Base-by-base conservation (phyloP, 192 early-diverging fungal genomes). In the Entomortierella parvispora region DNA sequence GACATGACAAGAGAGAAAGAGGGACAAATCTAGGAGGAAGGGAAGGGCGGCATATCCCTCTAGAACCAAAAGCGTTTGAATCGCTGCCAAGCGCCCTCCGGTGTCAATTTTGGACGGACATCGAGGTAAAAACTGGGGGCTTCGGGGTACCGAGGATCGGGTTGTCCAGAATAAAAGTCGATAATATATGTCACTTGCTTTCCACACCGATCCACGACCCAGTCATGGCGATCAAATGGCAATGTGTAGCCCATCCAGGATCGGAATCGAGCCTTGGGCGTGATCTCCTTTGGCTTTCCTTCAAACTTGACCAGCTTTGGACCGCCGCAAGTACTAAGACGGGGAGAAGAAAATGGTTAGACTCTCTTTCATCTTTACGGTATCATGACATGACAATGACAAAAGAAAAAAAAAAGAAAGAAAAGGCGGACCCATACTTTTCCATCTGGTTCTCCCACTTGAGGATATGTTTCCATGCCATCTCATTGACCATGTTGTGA, bases 141-240 rank as follows among this genome's bases (percentile, higher is more conserved):
- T 46, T 69, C 52, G 60, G 89, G 84, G 55, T 77, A 58, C 8
- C 79, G 61, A 33, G 83, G 75, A 63, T 87, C 68, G 20, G 82
- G 72, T 43, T 82, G 85, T 43, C 94, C 96, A 11, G 89, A 83
- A 68, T 97, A 97, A 71, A 93, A 97, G 55, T 97, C 96, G 63
- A 98, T 96, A 9, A 98, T 86, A 65, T 98, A 98, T 1, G 86
- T 86, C 9, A 96, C 92, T 6, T 84, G 80, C 68, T 92, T 89
- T 18, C 94, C 96, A 57, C 96, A 98, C n/a, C 96, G 80, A 69
- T 95, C 94, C 0, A 98, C 89, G 4, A 89, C 90, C 96, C 96
- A 98, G 77, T 98, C 95, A 71, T 98, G 96, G 20, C 95, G 86
- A 65, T 98, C 96, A 66, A 98, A 98, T 12, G 96, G 95, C 34